phyloP scores from a whole-genome alignment of 1,284 basidiomycete genomes.

The Sanghuangporus weigelae region DNA sequence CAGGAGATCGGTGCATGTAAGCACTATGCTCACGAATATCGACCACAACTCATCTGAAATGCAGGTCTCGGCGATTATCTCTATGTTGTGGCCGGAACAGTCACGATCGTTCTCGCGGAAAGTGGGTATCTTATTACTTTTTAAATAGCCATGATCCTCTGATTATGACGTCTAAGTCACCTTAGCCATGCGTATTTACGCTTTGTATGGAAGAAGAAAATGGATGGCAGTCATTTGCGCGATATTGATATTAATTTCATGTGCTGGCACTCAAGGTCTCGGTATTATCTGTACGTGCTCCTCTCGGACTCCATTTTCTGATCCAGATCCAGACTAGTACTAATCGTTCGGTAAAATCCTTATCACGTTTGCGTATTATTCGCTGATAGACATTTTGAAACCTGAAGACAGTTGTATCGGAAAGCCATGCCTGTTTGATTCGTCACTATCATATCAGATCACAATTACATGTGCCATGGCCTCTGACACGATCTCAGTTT shows the following conservation, averaged over 20 bases:
- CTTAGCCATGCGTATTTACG: background rate
- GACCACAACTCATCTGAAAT: too few species aligned
- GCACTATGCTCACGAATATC: background rate
- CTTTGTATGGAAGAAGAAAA: constrained; percentile 3
- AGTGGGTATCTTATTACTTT: background rate
- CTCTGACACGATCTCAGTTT: background rate
- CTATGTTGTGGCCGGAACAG: background rate
- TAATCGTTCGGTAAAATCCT: too few species aligned
- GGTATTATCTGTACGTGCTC: background rate
- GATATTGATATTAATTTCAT: constrained; percentile 1
- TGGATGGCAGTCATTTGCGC: background rate
- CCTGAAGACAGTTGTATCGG: constrained; percentile 4
- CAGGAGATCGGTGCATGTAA: background rate
- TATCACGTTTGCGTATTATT: too few species aligned
- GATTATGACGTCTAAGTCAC: background rate
- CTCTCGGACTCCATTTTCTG: background rate
- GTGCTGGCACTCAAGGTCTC: background rate
- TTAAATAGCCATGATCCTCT: background rate
- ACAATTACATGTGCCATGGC: background rate
- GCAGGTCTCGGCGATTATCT: constrained; percentile 4
- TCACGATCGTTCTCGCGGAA: background rate
- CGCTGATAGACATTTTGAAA: background rate
- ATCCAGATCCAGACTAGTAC: too few species aligned
- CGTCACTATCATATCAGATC: background rate
- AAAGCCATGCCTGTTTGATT: background rate